phyloP scores from a whole-genome alignment of 306 rosid genomes.

The Hippophae rhamnoides region DNA sequence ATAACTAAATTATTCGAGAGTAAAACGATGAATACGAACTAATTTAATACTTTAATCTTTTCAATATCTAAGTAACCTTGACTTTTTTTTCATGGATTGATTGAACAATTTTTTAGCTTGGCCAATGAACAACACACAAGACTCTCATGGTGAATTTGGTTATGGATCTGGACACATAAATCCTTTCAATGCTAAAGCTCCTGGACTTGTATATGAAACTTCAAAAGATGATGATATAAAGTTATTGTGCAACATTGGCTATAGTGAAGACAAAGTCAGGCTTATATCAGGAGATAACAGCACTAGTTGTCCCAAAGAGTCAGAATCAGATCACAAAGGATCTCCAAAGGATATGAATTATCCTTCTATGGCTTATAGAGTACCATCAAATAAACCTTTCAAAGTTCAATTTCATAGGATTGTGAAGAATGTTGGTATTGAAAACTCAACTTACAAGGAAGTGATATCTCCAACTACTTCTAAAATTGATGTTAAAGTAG shows the following conservation, averaged over 20 bases:
- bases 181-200: conserved; percentile 21
- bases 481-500: conserved; percentile 11
- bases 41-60: too few species aligned
- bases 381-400: conserved; percentile 2
- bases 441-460: conserved; percentile 19
- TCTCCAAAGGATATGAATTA: conserved; percentile 22
- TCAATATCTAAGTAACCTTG: not conserved
- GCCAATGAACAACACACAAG: conserved; percentile 2
- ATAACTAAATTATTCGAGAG: too few species aligned
- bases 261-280: not conserved
- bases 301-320: conserved; percentile 9
- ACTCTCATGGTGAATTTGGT: conserved; percentile 17
- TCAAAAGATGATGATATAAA: conserved; percentile 18
- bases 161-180: conserved; percentile 27
- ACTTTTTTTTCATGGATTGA: not conserved
- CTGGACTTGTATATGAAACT: conserved; percentile 29
- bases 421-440: conserved; percentile 31
- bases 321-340: not conserved
- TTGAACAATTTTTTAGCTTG: conserved; percentile 2
- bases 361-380: conserved; percentile 21
- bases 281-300: conserved; percentile 13
- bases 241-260: conserved; percentile 20
- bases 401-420: conserved; percentile 13
- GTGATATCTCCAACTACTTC: conserved; percentile 1
- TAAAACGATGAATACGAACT: too few species aligned